phyloP scores from a whole-genome alignment of 176 grass and related monocot genomes.

The Canna indica region DNA sequence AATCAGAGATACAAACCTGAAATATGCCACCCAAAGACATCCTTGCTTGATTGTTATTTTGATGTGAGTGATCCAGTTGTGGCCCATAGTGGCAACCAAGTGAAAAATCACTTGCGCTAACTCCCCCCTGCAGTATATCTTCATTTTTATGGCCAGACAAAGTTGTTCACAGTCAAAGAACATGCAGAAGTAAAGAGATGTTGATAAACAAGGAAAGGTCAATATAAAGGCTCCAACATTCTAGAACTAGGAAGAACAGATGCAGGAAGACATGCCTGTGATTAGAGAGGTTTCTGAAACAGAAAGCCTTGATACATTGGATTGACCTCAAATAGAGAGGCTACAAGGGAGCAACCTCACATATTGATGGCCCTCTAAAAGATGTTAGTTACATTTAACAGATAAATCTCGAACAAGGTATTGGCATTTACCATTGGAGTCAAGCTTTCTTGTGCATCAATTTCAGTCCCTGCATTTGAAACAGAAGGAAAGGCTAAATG shows the following conservation, averaged over 20 bases:
- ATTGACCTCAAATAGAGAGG: too few species aligned
- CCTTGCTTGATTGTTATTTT: background rate
- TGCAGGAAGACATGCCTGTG: background rate
- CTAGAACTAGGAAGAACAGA: background rate
- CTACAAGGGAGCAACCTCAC: background rate
- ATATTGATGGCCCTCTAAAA: background rate
- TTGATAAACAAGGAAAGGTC: background rate
- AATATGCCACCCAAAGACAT: conserved; percentile 6
- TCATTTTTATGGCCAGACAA: background rate
- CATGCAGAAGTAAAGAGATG: background rate
- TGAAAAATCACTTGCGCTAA: conserved; percentile 1
- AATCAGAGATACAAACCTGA: background rate
- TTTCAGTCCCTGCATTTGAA: background rate
- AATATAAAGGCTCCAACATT: background rate
- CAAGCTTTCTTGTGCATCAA: conserved; percentile 8
- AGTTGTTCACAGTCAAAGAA: background rate
- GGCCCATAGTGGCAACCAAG: conserved; percentile 3
- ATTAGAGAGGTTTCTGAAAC: background rate
- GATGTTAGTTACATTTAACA: background rate
- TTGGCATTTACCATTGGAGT: conserved; percentile 5
- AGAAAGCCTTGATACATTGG: background rate
- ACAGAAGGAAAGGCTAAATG: background rate
- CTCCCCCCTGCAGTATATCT: background rate
- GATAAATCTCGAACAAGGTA: background rate
- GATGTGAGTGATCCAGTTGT: conserved; percentile 3